These are phyloP conservation scores for Aegilops umbellulata DNA, from an alignment of 176 grass and related monocot species.

Conservation along the genomic window DNA sequence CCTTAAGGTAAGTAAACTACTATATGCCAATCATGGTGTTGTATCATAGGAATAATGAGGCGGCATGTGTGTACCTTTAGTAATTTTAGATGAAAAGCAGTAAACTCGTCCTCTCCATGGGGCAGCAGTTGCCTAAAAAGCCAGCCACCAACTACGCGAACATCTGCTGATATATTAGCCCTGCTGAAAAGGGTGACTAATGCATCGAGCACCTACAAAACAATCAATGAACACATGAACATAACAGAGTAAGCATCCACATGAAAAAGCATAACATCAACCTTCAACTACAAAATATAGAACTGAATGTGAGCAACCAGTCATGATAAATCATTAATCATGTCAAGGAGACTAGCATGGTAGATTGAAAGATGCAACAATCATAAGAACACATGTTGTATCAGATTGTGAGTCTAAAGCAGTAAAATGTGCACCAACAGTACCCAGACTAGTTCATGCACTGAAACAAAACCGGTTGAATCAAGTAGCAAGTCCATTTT, in stretches of 20 bases:
- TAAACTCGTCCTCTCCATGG: slow-evolving; percentile 86
- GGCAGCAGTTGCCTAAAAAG: slow-evolving; percentile 94
- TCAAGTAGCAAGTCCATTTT: not conserved
- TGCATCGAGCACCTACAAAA: slow-evolving; percentile 92
- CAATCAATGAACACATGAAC: slow-evolving; percentile 16
- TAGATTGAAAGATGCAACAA: not conserved
- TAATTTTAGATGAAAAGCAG: slow-evolving; percentile 59
- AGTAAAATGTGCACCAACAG: not conserved
- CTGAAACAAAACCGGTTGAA: not conserved
- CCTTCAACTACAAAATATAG: not conserved
- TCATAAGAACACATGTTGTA: not conserved
- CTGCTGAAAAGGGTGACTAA: slow-evolving; percentile 89
- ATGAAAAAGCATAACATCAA: not conserved
- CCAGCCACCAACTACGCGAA: slow-evolving; percentile 88
- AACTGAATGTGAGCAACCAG: not conserved
- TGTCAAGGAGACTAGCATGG: slow-evolving; percentile 10
- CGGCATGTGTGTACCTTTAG: slow-evolving; percentile 51
- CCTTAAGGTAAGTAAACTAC: slow-evolving; percentile 2
- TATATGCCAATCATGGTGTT: not conserved
- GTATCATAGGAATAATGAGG: not conserved
- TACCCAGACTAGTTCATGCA: not conserved
- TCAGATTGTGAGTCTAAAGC: not conserved
- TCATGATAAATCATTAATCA: slow-evolving; percentile 20
- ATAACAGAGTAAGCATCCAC: slow-evolving; percentile 13
- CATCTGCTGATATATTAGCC: slow-evolving; percentile 77